Conservation (phyloP, 768 basidiomycete genomes). For the Stropharia rugosoannulata region DNA sequence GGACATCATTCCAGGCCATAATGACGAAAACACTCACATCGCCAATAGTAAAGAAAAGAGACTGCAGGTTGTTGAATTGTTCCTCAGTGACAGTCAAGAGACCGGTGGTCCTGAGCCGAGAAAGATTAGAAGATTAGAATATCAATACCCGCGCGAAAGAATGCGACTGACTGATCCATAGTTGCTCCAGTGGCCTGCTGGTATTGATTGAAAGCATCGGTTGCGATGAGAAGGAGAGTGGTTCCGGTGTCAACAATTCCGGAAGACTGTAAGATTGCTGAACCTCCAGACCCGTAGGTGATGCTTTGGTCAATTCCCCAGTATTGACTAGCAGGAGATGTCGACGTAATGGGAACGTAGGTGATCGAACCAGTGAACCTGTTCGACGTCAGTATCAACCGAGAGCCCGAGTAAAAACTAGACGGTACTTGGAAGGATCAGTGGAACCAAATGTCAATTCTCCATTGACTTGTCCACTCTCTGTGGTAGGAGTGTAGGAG, state of each 20-base stretch:
- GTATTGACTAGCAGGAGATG: conserved; percentile 40
- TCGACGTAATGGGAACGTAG: conserved; percentile 38
- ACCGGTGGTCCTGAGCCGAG: conserved; percentile 43
- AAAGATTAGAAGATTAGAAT: not conserved
- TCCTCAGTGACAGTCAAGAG: conserved; percentile 49
- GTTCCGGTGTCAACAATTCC: conserved; percentile 57
- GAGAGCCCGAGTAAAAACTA: conserved; percentile 32
- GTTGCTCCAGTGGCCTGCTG: conserved; percentile 51
- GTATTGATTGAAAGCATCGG: conserved; percentile 58
- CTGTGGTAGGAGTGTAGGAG: conserved; percentile 49
- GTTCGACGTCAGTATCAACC: conserved; percentile 12
- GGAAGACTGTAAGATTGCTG: conserved; percentile 35
- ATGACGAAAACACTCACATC: conserved; percentile 24
- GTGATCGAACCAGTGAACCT: conserved; percentile 26
- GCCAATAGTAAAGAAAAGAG: conserved; percentile 53
- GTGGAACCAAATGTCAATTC: conserved; percentile 55
- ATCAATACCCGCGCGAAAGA: not conserved
- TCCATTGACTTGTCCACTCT: conserved; percentile 38
- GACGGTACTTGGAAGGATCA: conserved; percentile 46
- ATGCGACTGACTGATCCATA: conserved; percentile 40
- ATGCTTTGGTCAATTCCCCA: conserved; percentile 57
- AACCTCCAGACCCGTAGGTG: conserved; percentile 33
- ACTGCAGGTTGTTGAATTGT: conserved; percentile 49
- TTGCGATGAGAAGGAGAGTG: conserved; percentile 54
- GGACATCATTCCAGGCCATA: too few species aligned